phyloP scores from a whole-genome alignment of 2,329 filamentous ascomycete species.

The Hymenoscyphus scutula region DNA sequence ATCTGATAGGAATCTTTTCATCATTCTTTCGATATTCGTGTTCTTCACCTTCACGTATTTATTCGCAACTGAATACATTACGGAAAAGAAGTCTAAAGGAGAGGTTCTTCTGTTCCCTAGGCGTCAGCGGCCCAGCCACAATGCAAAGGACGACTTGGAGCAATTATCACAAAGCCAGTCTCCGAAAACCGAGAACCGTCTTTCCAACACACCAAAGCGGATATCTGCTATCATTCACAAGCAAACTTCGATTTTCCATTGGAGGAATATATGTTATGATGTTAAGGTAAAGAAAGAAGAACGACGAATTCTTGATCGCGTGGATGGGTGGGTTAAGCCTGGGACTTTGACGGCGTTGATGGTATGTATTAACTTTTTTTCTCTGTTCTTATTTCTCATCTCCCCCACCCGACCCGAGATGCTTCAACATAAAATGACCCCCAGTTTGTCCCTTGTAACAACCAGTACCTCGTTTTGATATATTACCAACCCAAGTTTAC shows the following conservation, averaged over 20 bases:
- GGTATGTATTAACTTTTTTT: slow-evolving; percentile 30
- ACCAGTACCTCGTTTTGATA: too few species aligned
- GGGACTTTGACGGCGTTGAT: slow-evolving; percentile 66
- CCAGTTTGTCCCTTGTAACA: too few species aligned
- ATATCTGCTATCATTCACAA: slow-evolving; percentile 19
- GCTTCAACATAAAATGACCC: background rate
- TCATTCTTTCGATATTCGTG: slow-evolving; percentile 60
- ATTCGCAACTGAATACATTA: slow-evolving; percentile 56
- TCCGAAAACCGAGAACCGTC: background rate
- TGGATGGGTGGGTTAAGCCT: slow-evolving; percentile 69
- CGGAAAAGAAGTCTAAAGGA: slow-evolving; percentile 56
- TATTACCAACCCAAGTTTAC: too few species aligned
- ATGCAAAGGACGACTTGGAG: slow-evolving; percentile 6
- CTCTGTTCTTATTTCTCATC: background rate
- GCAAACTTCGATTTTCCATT: slow-evolving; percentile 32
- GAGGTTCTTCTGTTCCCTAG: slow-evolving; percentile 72
- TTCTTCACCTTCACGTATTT: slow-evolving; percentile 63
- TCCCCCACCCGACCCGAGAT: too few species aligned
- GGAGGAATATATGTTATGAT: slow-evolving; percentile 60
- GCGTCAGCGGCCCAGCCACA: slow-evolving; percentile 36
- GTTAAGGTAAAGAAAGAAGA: slow-evolving; percentile 60
- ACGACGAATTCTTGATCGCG: slow-evolving; percentile 64
- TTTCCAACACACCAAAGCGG: slow-evolving; percentile 4
- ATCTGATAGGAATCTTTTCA: slow-evolving; percentile 55
- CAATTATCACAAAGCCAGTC: background rate